Percentiles rank a stretch among this genome's conserved stretches.
These are phyloP conservation scores for Nicotiana tomentosiformis DNA, from an alignment of 257 asterid genomes.

Conservation along the genomic window DNA sequence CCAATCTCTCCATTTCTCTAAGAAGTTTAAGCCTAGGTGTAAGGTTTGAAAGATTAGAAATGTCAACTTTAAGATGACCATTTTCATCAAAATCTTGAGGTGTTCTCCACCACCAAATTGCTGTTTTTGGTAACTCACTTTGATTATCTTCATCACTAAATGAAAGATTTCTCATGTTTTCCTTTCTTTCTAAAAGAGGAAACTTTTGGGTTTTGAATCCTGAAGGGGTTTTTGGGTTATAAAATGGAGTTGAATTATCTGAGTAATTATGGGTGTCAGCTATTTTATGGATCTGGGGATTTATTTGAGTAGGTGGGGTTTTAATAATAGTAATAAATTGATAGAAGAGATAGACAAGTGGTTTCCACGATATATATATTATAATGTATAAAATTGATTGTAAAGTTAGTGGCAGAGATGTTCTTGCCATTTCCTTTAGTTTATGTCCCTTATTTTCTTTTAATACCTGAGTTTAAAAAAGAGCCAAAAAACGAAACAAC, in stretches of 20 bases:
- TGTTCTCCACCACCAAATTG: slow-evolving; percentile 53
- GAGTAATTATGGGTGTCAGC: neutral
- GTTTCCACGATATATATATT: neutral
- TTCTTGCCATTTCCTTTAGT: neutral
- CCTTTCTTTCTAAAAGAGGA: neutral
- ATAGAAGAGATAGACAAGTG: neutral
- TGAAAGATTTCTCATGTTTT: slow-evolving; percentile 32
- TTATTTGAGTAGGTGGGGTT: neutral
- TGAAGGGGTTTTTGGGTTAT: neutral
- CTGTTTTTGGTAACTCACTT: slow-evolving; percentile 27
- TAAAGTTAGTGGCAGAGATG: neutral
- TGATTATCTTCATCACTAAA: slow-evolving; percentile 39
- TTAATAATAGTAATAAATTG: neutral
- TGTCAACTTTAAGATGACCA: slow-evolving; percentile 44
- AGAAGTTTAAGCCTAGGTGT: slow-evolving; percentile 48
- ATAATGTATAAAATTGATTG: neutral
- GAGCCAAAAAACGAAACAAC: neutral
- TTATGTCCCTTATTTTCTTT: neutral
- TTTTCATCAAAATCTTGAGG: slow-evolving; percentile 44
- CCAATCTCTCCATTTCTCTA: slow-evolving; percentile 69
- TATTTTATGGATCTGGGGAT: neutral
- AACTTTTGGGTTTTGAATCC: neutral
- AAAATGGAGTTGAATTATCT: neutral
- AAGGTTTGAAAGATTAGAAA: slow-evolving; percentile 34
- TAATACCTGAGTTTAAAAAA: no score